Conservation (phyloP, 331 rosid genomes). For the Prunus yedoensis region DNA sequence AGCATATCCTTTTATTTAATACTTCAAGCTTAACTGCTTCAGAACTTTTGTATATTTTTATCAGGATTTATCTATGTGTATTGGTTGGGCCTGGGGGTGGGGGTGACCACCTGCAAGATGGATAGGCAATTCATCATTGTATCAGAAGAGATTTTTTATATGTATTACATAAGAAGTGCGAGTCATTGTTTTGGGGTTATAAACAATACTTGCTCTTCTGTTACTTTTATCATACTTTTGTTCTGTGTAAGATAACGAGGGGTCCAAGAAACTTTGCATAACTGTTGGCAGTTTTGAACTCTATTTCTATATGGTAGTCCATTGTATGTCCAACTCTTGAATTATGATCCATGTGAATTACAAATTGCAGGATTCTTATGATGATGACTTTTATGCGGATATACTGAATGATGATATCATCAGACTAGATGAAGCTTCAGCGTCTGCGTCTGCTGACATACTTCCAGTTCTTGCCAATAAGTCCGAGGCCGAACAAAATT, state of each 20-base stretch:
- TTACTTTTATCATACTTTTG: neutral
- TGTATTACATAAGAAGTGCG: neutral
- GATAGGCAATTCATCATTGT: neutral
- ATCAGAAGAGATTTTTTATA: neutral
- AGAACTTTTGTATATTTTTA: too few relatives aligned
- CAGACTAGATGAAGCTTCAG: constrained; percentile 56
- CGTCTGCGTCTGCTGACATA: neutral
- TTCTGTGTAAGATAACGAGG: neutral
- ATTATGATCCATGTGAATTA: neutral
- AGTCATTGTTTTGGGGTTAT: neutral
- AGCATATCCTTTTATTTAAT: too few relatives aligned
- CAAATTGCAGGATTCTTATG: constrained; percentile 47
- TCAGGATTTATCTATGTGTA: neutral
- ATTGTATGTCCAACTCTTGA: neutral
- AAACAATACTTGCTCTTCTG: neutral
- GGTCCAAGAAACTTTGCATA: neutral
- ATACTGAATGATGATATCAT: constrained; percentile 79
- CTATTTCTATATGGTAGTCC: neutral
- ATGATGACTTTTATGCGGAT: constrained; percentile 74
- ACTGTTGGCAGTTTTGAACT: neutral
- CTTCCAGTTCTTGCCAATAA: neutral
- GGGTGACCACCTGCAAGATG: neutral
- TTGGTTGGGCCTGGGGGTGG: neutral
- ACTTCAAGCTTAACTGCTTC: neutral
- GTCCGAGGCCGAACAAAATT: constrained; percentile 26